Percentiles rank a stretch among this genome's conserved stretches.
phyloP scores from a whole-genome alignment of 441 rosid species.

The Breynia disticha region DNA sequence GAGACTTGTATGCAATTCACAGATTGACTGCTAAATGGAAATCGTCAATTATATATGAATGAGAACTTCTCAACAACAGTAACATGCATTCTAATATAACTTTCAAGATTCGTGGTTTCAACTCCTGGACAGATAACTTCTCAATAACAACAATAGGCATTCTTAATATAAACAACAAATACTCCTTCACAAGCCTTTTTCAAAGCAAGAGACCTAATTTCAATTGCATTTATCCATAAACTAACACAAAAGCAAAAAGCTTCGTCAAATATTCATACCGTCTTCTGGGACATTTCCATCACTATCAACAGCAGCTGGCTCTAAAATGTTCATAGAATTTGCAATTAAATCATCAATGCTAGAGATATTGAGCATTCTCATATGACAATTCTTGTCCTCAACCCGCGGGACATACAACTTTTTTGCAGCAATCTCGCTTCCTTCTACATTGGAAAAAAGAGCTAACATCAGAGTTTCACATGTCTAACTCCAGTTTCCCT shows the following conservation, averaged over 20 bases:
- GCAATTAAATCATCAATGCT: conserved; percentile 65
- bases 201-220: no score
- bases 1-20: no score
- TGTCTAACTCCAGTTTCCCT: neutral
- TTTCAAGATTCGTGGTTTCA: no score
- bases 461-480: neutral
- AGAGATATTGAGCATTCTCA: conserved; percentile 77
- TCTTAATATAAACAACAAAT: no score
- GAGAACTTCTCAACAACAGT: no score
- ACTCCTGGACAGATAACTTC: no score
- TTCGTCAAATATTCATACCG: conserved; percentile 29
- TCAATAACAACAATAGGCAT: no score
- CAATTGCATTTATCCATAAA: neutral
- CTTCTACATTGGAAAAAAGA: conserved; percentile 21
- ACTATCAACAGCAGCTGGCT: conserved; percentile 65
- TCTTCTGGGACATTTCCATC: conserved; percentile 75
- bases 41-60: no score
- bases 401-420: conserved; percentile 80
- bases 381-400: conserved; percentile 84
- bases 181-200: no score
- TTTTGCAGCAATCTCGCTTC: conserved; percentile 23
- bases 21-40: no score
- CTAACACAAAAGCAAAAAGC: neutral
- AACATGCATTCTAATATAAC: no score
- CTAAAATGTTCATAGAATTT: conserved; percentile 87